Percentiles rank a stretch among this genome's conserved stretches.
Conservation (phyloP, 768 basidiomycete genomes). For the Tylopilus intermedius region DNA sequence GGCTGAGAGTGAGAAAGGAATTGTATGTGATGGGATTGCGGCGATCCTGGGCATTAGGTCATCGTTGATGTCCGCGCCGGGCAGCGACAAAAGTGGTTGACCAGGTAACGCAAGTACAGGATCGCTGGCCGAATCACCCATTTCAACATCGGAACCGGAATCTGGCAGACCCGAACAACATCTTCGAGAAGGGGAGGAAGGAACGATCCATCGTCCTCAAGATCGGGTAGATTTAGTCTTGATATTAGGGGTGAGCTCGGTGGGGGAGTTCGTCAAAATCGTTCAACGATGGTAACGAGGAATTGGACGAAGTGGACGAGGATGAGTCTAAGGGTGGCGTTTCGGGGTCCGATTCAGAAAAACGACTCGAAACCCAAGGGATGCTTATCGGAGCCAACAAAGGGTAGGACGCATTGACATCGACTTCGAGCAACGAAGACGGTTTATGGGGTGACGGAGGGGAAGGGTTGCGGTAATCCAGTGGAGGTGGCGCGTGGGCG, state of each 20-base stretch:
- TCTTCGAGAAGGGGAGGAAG: conserved; percentile 28
- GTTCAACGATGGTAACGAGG: conserved; percentile 21
- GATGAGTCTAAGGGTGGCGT: neutral
- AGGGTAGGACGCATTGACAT: conserved; percentile 14
- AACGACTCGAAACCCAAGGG: conserved; percentile 17
- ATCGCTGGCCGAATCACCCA: conserved; percentile 16
- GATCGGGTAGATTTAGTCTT: conserved; percentile 28
- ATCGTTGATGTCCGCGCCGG: conserved; percentile 41
- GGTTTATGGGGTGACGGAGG: conserved; percentile 12
- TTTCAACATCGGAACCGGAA: conserved; percentile 21
- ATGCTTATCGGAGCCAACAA: conserved; percentile 21
- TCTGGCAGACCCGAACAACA: conserved; percentile 29
- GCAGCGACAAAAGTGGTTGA: conserved; percentile 33
- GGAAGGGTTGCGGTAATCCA: conserved; percentile 13
- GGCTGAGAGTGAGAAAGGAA: conserved; percentile 20
- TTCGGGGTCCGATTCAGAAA: conserved; percentile 15
- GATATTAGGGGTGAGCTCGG: conserved; percentile 32
- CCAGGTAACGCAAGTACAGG: conserved; percentile 15
- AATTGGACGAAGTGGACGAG: conserved; percentile 6
- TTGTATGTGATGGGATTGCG: neutral
- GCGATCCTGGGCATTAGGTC: conserved; percentile 33
- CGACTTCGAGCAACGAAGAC: conserved; percentile 28
- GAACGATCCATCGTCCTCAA: conserved; percentile 27
- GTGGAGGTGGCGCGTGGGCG: conserved; percentile 10
- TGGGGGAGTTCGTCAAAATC: conserved; percentile 16